These are phyloP conservation scores for Candida frijolesensis DNA, from an alignment of 1,139 yeast species.

Conservation along the genomic window DNA sequence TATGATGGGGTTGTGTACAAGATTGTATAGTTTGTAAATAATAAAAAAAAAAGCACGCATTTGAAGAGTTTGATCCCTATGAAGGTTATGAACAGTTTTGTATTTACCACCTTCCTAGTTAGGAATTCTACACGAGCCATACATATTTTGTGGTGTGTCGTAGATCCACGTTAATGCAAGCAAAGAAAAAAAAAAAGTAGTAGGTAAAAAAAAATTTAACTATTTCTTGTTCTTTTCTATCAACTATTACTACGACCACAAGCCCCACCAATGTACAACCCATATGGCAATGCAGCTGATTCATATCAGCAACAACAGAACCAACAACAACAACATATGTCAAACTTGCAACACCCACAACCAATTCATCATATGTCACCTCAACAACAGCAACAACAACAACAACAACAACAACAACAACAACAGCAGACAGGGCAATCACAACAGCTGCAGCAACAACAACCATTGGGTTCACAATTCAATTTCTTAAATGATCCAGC, in stretches of 20 bases:
- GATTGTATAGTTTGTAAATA: conserved; percentile 9
- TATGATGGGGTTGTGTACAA: conserved; percentile 12
- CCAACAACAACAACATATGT: conserved; percentile 30
- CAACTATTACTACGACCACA: not conserved
- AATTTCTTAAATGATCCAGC: conserved; percentile 73
- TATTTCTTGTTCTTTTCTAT: not conserved
- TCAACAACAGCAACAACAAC: conserved; percentile 29
- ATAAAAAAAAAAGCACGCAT: no score
- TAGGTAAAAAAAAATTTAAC: not conserved
- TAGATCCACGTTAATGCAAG: not conserved
- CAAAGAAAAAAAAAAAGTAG: not conserved
- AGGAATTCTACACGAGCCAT: not conserved
- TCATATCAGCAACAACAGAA: conserved; percentile 22
- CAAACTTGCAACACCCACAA: conserved; percentile 12
- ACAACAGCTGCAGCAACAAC: conserved; percentile 26
- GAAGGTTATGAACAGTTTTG: not conserved
- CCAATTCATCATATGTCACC: conserved; percentile 27
- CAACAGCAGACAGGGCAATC: conserved; percentile 24
- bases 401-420: conserved; percentile 29
- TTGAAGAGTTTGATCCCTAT: not conserved
- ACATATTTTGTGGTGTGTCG: not conserved
- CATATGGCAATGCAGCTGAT: conserved; percentile 35
- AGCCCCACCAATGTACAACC: conserved; percentile 43
- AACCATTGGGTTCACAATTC: conserved; percentile 21
- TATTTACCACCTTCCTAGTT: not conserved